Percentiles rank a stretch among this genome's conserved stretches.
Conservation (phyloP, 1,284 basidiomycete species). For the Pisolithus thermaeus region DNA sequence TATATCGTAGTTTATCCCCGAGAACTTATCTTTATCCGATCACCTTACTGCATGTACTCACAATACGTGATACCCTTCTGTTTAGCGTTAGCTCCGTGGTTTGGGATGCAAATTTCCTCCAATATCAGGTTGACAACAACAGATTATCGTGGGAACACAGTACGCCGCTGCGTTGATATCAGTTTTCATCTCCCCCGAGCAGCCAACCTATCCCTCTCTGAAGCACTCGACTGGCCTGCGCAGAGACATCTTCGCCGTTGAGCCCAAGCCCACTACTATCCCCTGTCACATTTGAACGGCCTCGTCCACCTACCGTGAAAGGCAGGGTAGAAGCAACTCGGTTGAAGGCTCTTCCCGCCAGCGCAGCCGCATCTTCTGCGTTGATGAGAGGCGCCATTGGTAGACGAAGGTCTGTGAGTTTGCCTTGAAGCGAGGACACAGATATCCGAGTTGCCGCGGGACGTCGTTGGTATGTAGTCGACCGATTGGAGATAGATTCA, state of each 20-base stretch:
- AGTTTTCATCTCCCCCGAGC: conserved; percentile 65
- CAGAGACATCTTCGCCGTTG: conserved; percentile 57
- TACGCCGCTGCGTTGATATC: conserved; percentile 7
- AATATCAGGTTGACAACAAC: no score
- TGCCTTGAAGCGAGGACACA: conserved; percentile 49
- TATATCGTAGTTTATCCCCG: no score
- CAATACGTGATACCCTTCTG: no score
- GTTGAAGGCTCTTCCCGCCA: conserved; percentile 69
- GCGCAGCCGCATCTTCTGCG: conserved; percentile 66
- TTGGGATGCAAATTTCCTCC: no score
- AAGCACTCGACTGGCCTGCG: conserved; percentile 66
- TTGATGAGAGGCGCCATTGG: conserved; percentile 57
- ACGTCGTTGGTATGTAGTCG: conserved; percentile 14
- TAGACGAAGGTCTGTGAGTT: conserved; percentile 59
- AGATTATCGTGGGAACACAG: conserved; percentile 11
- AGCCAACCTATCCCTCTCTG: conserved; percentile 85
- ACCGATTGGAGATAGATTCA: conserved; percentile 33
- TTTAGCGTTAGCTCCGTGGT: no score
- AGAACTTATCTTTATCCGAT: no score
- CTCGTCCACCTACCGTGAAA: conserved; percentile 46
- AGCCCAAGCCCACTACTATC: conserved; percentile 36
- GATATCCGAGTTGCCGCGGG: conserved; percentile 21
- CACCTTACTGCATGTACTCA: no score
- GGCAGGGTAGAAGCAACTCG: conserved; percentile 76
- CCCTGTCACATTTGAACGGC: conserved; percentile 41